Percentiles rank a stretch among this genome's conserved stretches.
These are phyloP conservation scores for Cyberlindnera misumaiensis DNA, from an alignment of 805 yeast species.

Conservation along the genomic window DNA sequence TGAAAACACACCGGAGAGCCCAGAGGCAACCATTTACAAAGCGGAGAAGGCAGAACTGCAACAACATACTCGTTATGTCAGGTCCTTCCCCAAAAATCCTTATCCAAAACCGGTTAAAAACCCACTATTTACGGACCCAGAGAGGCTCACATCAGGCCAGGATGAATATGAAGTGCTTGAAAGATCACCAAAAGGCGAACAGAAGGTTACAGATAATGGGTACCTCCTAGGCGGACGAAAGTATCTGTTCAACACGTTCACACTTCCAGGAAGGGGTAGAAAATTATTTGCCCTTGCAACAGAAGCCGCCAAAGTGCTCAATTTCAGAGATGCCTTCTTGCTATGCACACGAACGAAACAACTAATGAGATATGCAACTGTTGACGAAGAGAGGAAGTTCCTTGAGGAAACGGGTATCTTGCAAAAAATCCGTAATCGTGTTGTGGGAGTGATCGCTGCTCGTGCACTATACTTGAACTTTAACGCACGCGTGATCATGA, in stretches of 20 bases:
- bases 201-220: conserved; percentile 35
- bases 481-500: conserved; percentile 41
- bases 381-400: conserved; percentile 32
- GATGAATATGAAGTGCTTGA: conserved; percentile 25
- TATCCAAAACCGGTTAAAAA: conserved; percentile 9
- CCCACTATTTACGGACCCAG: conserved; percentile 11
- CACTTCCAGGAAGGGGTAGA: conserved; percentile 31
- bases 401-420: conserved; percentile 26
- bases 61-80: conserved; percentile 9
- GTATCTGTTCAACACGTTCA: conserved; percentile 34
- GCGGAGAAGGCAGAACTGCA: conserved; percentile 6
- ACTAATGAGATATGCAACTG: conserved; percentile 29
- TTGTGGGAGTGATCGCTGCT: conserved; percentile 27
- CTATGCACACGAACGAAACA: conserved; percentile 37
- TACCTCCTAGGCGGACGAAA: conserved; percentile 31
- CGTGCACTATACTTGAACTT: conserved; percentile 40
- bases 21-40: conserved; percentile 19
- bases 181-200: conserved; percentile 37
- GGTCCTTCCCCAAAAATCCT: conserved; percentile 9
- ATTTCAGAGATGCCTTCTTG: conserved; percentile 44
- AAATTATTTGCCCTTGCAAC: conserved; percentile 34
- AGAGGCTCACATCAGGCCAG: conserved; percentile 14
- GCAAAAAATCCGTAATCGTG: conserved; percentile 17
- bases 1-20: conserved; percentile 16
- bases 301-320: conserved; percentile 34